Conservation (phyloP, 371 early-diverging fungal genomes). For the Chytridium lagenaria region DNA sequence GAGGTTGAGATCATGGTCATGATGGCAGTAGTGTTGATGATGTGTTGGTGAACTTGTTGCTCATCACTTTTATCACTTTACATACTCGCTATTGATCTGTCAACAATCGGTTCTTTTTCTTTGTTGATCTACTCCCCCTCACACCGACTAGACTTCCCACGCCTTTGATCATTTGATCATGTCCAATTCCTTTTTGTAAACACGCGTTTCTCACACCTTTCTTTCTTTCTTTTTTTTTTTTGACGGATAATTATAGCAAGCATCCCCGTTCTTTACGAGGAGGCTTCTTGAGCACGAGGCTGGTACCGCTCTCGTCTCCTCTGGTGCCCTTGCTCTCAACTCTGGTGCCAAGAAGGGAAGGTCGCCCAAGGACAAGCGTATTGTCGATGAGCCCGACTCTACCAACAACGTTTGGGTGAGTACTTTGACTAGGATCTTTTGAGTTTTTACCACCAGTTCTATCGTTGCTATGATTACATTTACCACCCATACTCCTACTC, state of each 20-base stretch:
- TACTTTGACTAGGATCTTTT: no score
- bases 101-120: no score
- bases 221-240: neutral
- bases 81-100: no score
- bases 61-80: no score
- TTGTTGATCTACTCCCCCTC: no score
- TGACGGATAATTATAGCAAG: no score
- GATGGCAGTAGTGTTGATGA: neutral
- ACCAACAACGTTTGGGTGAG: constrained; percentile 90
- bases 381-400: constrained; percentile 87
- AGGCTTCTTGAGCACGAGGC: constrained; percentile 87
- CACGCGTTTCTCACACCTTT: neutral
- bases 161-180: no score
- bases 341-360: constrained; percentile 87
- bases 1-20: neutral
- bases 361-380: constrained; percentile 92
- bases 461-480: no score
- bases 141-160: no score
- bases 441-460: no score
- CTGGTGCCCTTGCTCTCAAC: constrained; percentile 89
- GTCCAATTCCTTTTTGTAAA: neutral
- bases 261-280: constrained; percentile 89
- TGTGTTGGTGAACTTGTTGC: no score
- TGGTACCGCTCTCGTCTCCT: constrained; percentile 86
- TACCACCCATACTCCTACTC: no score